Base-by-base conservation (phyloP, 768 basidiomycete species). In the Fibroporia radiculosa region DNA sequence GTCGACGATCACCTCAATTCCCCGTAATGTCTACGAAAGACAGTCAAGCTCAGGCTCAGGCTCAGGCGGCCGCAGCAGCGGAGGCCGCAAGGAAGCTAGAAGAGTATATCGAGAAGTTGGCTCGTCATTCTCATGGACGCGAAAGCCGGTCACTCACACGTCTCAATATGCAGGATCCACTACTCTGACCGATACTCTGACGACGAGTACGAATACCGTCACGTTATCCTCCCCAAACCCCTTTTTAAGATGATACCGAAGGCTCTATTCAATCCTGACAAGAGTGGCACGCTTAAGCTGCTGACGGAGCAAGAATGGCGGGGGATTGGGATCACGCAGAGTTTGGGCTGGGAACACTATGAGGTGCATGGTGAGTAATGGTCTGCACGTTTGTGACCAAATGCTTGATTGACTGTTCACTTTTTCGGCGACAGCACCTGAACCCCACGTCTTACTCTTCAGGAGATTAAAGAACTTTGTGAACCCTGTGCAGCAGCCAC, bases 341-440 rank as follows among this genome's bases (percentile, higher is more conserved):
- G 89, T 63, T 70, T 95, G 19, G 93, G 93, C 3, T 98, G 93
- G 93, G 87, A 90, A 59, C 93, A 96, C 56, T 97, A 93, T 57
- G 93, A 93, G 70, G 88, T 93, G n/a, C 93, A 97, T 57, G 88
- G 92, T 84, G 51, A 51, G 73, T 51, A 18, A 28, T n/a, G 6
- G 26, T 29, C n/a, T 26, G 31, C 8, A 18, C 28, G 25, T 19
- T 22, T 7, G 11, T 20, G 14, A 32, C 40, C 6, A n/a, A n/a
- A n/a, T n/a, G 19, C 11, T 41, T 11, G 12, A 4, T 44, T 29
- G 12, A 42, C 11, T 33, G 32, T 18, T n/a, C 29, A n/a, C 11
- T 8, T 11, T 27, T 18, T 5, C 16, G 47, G 25, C 22, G 23
- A 13, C 53, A 92, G 90, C 87, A 32, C 92, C 92, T 6, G 91